Evolutionary conservation across 176 grass and related monocot genomes (phyloP).

Genomic region (Cenchrus purpureus): DNA sequence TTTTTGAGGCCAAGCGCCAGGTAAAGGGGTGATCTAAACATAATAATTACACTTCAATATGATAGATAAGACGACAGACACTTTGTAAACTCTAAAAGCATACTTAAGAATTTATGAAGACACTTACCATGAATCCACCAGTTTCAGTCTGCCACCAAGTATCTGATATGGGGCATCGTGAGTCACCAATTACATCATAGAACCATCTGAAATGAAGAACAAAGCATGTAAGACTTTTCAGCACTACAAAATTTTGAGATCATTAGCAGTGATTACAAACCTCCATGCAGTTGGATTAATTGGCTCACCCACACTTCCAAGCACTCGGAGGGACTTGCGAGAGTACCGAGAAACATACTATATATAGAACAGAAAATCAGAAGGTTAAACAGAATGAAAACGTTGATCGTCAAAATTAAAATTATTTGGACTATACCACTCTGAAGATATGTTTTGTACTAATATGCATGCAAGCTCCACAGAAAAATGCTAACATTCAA

Average conservation of each 20-base stretch:
- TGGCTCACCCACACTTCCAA: constrained; percentile 99
- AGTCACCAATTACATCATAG: constrained; percentile 82
- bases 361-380: constrained; percentile 36
- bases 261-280: constrained; percentile 44
- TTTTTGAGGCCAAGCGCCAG: constrained; percentile 95
- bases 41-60: constrained; percentile 20
- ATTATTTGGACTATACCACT: not conserved
- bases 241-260: constrained; percentile 3
- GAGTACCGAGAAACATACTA: constrained; percentile 88
- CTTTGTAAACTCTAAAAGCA: not conserved
- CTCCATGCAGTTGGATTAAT: constrained; percentile 99
- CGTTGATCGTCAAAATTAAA: not conserved
- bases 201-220: constrained; percentile 75
- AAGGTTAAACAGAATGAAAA: constrained; percentile 14
- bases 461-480: not conserved
- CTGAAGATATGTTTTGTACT: not conserved
- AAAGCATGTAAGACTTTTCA: constrained; percentile 37
- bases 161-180: constrained; percentile 92
- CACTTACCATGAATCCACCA: constrained; percentile 95
- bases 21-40: constrained; percentile 87
- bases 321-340: constrained; percentile 92
- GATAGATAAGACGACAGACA: constrained; percentile 2
- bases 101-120: not conserved
- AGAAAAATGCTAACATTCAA: not conserved
- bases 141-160: constrained; percentile 99